A percentile compares a stretch with the other conserved stretches of the same genome.
Evolutionary conservation across 768 basidiomycete species (phyloP).

Genomic region (Suillus americanus): DNA sequence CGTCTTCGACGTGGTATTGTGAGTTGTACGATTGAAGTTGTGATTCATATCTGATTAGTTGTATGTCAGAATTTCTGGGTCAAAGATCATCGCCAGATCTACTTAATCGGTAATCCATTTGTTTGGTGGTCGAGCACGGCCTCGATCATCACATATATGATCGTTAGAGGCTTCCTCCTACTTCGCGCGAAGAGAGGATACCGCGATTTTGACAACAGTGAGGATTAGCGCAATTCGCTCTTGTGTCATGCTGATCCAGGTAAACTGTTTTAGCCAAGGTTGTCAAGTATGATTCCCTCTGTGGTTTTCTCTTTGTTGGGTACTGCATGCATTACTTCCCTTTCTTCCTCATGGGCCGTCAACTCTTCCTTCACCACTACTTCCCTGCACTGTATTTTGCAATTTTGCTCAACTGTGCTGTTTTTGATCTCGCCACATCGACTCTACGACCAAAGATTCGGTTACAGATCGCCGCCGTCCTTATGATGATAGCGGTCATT

Average conservation of each 20-base stretch:
- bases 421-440: conserved; percentile 87
- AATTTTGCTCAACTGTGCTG: conserved; percentile 70
- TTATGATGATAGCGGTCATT: conserved; percentile 74
- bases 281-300: conserved; percentile 87
- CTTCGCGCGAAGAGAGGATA: conserved; percentile 89
- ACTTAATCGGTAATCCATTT: conserved; percentile 91
- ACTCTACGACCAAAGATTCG: conserved; percentile 72
- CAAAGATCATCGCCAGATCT: conserved; percentile 93
- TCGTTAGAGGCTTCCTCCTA: conserved; percentile 74
- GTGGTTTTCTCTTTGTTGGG: conserved; percentile 88
- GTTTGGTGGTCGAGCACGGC: conserved; percentile 88
- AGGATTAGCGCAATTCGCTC: conserved; percentile 26
- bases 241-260: background rate
- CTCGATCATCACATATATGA: conserved; percentile 65
- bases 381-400: conserved; percentile 95
- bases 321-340: conserved; percentile 95
- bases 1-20: conserved; percentile 89
- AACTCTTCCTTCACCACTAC: conserved; percentile 98
- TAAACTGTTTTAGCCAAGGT: conserved; percentile 62
- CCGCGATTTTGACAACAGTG: conserved; percentile 90
- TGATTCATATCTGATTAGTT: conserved; percentile 7
- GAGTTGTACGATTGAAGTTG: conserved; percentile 33
- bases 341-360: conserved; percentile 96
- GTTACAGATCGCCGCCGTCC: conserved; percentile 75
- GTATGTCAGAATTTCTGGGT: conserved; percentile 91